Conservation (phyloP, 116 monocot species). For the Phalaenopsis hybrid region DNA sequence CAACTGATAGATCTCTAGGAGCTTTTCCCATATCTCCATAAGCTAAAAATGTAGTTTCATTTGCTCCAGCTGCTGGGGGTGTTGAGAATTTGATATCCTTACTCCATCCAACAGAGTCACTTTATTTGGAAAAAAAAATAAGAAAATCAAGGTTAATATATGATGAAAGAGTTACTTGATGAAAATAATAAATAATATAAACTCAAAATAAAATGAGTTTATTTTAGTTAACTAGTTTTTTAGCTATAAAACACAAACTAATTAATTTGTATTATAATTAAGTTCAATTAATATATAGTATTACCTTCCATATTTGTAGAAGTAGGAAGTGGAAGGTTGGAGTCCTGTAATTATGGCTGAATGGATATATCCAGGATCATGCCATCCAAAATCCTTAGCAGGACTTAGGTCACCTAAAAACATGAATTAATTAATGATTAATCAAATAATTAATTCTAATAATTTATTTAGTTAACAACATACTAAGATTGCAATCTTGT, state of each 20-base stretch:
- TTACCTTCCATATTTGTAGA: slow-evolving; percentile 72
- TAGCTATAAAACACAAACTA: no score
- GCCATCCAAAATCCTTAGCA: slow-evolving; percentile 81
- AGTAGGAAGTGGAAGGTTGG: slow-evolving; percentile 42
- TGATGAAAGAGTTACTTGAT: background rate
- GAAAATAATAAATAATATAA: slow-evolving; percentile 5
- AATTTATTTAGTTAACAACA: no score
- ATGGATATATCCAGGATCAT: slow-evolving; percentile 83
- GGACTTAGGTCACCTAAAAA: slow-evolving; percentile 32
- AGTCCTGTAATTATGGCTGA: slow-evolving; percentile 59
- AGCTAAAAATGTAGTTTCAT: slow-evolving; percentile 33
- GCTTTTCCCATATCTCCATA: slow-evolving; percentile 78
- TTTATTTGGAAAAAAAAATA: slow-evolving; percentile 8
- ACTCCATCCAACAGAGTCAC: slow-evolving; percentile 64
- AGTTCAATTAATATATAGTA: no score
- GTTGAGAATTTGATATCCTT: slow-evolving; percentile 35
- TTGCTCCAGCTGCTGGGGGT: slow-evolving; percentile 50
- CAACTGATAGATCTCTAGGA: slow-evolving; percentile 47
- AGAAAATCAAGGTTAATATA: background rate
- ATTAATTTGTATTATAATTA: no score
- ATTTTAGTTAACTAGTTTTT: background rate
- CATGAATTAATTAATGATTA: no score
- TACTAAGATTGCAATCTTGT: no score
- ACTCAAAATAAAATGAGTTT: background rate
- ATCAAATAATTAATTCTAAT: no score